phyloP scores from a whole-genome alignment of 1,284 basidiomycete genomes.

The Mycena sp. region DNA sequence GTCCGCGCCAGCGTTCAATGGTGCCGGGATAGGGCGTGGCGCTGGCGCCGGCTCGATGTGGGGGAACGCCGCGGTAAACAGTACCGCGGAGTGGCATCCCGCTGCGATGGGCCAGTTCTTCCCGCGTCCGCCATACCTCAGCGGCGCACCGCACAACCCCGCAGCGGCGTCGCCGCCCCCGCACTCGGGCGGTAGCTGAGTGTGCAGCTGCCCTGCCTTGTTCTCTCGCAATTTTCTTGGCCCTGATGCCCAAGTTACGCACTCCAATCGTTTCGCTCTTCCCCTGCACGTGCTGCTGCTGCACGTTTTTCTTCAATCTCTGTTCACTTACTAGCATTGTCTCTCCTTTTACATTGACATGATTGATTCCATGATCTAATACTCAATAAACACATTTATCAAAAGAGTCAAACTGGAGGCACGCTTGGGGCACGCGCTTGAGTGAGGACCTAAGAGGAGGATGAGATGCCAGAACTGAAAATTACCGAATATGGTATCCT shows the following conservation, averaged over 20 bases:
- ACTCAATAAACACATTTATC: conserved; percentile 17
- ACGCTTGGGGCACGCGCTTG: too few species aligned
- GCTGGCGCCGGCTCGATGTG: conserved; percentile 16
- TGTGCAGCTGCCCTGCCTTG: not conserved
- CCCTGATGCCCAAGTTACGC: not conserved
- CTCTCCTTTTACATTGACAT: conserved; percentile 25
- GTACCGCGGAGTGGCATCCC: conserved; percentile 21
- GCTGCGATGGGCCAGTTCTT: conserved; percentile 14
- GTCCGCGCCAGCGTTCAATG: conserved; percentile 9
- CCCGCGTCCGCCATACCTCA: conserved; percentile 14
- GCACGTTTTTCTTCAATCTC: not conserved
- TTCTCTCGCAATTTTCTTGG: conserved; percentile 15
- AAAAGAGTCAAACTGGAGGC: conserved; percentile 24
- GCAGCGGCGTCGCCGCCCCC: conserved; percentile 21
- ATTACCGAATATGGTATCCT: conserved; percentile 1
- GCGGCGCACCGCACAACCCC: not conserved
- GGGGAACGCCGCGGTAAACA: conserved; percentile 11
- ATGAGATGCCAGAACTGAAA: not conserved
- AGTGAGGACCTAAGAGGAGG: not conserved
- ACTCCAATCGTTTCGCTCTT: not conserved
- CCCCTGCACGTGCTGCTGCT: not conserved
- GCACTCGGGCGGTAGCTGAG: conserved; percentile 20
- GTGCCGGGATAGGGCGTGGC: conserved; percentile 15
- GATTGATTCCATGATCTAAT: conserved; percentile 27
- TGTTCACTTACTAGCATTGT: conserved; percentile 17